A percentile compares a stretch with the other conserved stretches of the same genome.
Evolutionary conservation across 2,329 filamentous ascomycete genomes (phyloP).

Genomic region (Aureobasidium sp.): DNA sequence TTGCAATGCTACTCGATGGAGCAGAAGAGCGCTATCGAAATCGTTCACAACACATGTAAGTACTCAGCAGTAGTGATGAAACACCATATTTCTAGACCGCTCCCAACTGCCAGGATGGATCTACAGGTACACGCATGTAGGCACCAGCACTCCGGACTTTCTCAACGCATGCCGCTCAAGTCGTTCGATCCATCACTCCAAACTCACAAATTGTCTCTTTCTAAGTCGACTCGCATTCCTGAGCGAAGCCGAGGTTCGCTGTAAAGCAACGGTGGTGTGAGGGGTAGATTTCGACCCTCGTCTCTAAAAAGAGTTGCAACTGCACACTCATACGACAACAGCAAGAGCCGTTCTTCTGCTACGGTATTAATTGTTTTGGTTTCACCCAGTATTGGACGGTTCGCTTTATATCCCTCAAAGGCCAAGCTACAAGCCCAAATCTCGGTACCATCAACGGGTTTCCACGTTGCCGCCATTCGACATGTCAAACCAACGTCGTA

Average conservation of each 20-base stretch:
- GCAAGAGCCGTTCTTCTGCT: background rate
- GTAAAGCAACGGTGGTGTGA: background rate
- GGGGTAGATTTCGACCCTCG: background rate
- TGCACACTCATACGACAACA: background rate
- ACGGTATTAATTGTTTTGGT: constrained; percentile 8
- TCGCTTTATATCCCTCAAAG: constrained; percentile 1
- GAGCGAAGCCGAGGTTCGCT: background rate
- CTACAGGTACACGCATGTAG: background rate
- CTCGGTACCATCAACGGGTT: background rate
- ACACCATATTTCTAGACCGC: background rate
- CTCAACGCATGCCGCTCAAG: background rate
- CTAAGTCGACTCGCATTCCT: background rate
- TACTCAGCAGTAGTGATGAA: background rate
- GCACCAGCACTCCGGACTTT: no score
- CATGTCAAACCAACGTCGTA: constrained; percentile 8
- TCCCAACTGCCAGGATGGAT: background rate
- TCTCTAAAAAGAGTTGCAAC: background rate
- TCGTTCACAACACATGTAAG: background rate
- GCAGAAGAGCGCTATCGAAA: background rate
- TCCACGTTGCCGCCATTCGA: constrained; percentile 7
- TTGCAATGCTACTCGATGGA: background rate
- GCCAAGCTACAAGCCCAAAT: background rate
- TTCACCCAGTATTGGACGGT: background rate
- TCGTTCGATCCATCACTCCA: background rate
- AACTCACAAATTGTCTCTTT: background rate